A percentile compares a stretch with the other conserved stretches of the same genome.
These are phyloP conservation scores for Ophiosphaerella korrae DNA, from an alignment of 2,329 filamentous ascomycete species.

Conservation along the genomic window DNA sequence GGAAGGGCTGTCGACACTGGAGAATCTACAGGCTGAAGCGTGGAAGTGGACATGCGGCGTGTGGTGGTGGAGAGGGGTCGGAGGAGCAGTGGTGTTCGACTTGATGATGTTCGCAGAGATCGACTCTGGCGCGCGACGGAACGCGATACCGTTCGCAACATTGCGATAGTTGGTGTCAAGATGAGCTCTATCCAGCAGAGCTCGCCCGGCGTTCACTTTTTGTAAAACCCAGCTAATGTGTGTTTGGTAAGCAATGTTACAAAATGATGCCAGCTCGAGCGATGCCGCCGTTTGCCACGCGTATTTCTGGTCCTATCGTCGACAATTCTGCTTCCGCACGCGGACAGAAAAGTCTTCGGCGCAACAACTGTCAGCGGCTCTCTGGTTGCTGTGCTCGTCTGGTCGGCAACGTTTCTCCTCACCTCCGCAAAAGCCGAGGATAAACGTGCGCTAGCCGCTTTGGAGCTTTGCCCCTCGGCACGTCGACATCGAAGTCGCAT, in stretches of 20 bases:
- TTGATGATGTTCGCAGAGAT: conserved; percentile 24
- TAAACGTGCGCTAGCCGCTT: conserved; percentile 33
- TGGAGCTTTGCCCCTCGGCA: conserved; percentile 39
- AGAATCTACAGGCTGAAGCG: conserved; percentile 61
- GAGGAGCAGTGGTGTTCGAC: conserved; percentile 34
- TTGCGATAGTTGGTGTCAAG: conserved; percentile 21
- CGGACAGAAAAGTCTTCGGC: conserved; percentile 10
- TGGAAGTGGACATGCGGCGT: conserved; percentile 59
- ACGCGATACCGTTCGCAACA: conserved; percentile 47
- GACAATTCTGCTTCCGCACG: conserved; percentile 9
- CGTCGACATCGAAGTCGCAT: conserved; percentile 31
- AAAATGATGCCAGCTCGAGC: conserved; percentile 19
- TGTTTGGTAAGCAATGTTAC: conserved; percentile 21
- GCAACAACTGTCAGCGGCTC: conserved; percentile 2
- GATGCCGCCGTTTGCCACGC: conserved; percentile 22
- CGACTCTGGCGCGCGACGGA: conserved; percentile 45
- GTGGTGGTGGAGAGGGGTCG: conserved; percentile 50
- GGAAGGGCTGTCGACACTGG: conserved; percentile 66
- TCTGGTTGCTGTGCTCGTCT: conserved; percentile 8
- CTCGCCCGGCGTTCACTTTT: conserved; percentile 6
- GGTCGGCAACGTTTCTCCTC: conserved; percentile 35
- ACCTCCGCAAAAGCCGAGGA: conserved; percentile 35
- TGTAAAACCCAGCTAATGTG: conserved; percentile 5
- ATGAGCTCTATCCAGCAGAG: conserved; percentile 13
- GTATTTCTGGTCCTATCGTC: conserved; percentile 1